These are phyloP conservation scores for Aotearoamyces nothofagi DNA, from an alignment of 2,329 filamentous ascomycete species.

Conservation along the genomic window DNA sequence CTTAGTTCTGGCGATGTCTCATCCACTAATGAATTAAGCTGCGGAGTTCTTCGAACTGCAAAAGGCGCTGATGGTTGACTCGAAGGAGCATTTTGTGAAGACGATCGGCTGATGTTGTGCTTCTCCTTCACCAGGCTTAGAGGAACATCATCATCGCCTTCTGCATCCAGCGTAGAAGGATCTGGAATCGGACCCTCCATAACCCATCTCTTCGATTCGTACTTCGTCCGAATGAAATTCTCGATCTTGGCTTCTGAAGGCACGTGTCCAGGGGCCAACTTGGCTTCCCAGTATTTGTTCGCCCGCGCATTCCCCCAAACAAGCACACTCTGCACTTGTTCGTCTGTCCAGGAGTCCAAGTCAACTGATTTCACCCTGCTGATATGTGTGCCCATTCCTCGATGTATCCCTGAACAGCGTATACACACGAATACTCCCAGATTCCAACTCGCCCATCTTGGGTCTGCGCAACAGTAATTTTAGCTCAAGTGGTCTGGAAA, in stretches of 20 bases:
- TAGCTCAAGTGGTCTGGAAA: conserved; percentile 7
- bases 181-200: conserved; percentile 95
- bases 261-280: conserved; percentile 77
- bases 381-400: conserved; percentile 97
- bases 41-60: conserved; percentile 27
- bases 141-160: conserved; percentile 71
- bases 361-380: conserved; percentile 97
- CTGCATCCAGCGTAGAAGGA: conserved; percentile 69
- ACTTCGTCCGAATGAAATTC: conserved; percentile 98
- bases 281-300: conserved; percentile 98
- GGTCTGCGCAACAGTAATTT: conserved; percentile 42
- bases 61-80: conserved; percentile 15
- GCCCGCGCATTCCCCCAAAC: conserved; percentile 93
- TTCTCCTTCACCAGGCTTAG: conserved; percentile 50
- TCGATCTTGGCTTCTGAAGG: conserved; percentile 97
- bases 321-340: conserved; percentile 85
- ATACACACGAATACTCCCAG: conserved; percentile 96
- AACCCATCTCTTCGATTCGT: conserved; percentile 97
- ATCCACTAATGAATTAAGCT: conserved; percentile 73
- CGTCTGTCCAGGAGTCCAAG: conserved; percentile 95
- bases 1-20: conserved; percentile 46
- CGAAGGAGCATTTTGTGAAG: conserved; percentile 15
- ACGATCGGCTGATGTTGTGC: conserved; percentile 41
- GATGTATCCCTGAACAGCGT: conserved; percentile 94
- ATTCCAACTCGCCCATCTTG: conserved; percentile 99